Percentiles rank a stretch among this genome's conserved stretches.
Conservation (phyloP, 2,329 filamentous ascomycete genomes). For the Trichoderma cornu-damae region DNA sequence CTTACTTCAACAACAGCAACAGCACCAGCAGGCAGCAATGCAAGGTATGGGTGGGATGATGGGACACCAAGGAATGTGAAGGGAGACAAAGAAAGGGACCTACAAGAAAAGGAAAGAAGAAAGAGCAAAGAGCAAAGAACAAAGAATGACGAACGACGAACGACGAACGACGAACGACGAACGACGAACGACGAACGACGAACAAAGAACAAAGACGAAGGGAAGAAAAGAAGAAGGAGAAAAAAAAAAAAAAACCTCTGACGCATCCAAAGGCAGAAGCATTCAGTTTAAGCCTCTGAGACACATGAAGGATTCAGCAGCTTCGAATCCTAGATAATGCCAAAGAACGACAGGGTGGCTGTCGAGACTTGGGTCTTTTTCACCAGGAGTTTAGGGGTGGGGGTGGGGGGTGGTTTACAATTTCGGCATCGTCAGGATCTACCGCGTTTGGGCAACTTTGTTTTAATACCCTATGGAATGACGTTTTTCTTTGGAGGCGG, state of each 20-base stretch:
- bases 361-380: background rate
- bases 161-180: too few relatives aligned
- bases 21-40: constrained; percentile 41
- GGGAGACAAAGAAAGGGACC: background rate
- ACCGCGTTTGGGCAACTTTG: constrained; percentile 23
- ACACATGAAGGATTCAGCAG: background rate
- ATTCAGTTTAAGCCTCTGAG: background rate
- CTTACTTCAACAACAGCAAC: constrained; percentile 28
- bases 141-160: too few relatives aligned
- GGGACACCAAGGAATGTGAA: constrained; percentile 46
- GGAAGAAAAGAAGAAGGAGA: background rate
- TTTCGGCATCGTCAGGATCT: constrained; percentile 13
- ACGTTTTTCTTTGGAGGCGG: constrained; percentile 24
- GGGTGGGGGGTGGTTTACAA: constrained; percentile 8
- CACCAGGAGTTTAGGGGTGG: constrained; percentile 4
- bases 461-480: constrained; percentile 31
- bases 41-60: constrained; percentile 53
- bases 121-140: too few relatives aligned
- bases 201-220: background rate
- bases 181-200: too few relatives aligned
- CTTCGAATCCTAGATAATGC: background rate
- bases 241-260: too few relatives aligned
- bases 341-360: background rate
- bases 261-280: constrained; percentile 17
- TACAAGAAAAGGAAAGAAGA: background rate